A percentile compares a stretch with the other conserved stretches of the same genome.
Conservation (phyloP, 2,329 filamentous ascomycete genomes). For the Exophiala spinifera region DNA sequence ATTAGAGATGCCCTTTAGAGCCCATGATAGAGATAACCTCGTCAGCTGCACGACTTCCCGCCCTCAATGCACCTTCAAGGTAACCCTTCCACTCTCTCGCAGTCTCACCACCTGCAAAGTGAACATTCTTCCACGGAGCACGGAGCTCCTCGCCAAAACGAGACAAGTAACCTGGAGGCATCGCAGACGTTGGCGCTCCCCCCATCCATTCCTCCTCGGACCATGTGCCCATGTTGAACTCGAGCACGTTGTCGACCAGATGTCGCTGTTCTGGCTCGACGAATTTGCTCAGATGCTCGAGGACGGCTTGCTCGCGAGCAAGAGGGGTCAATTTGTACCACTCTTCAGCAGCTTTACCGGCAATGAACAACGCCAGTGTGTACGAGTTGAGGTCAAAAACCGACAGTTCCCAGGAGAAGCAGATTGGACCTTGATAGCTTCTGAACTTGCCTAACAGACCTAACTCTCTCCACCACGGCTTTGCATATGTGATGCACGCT, state of each 20-base stretch:
- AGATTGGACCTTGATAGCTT: slow-evolving; percentile 40
- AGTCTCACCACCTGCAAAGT: slow-evolving; percentile 56
- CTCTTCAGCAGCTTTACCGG: too few species aligned
- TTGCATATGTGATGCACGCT: slow-evolving; percentile 40
- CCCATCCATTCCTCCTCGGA: slow-evolving; percentile 35
- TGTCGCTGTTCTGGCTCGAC: slow-evolving; percentile 14
- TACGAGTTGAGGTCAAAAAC: slow-evolving; percentile 9
- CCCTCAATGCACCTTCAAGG: slow-evolving; percentile 55
- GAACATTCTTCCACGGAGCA: slow-evolving; percentile 39
- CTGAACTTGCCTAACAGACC: slow-evolving; percentile 41
- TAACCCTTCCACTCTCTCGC: slow-evolving; percentile 54
- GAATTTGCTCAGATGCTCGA: slow-evolving; percentile 19
- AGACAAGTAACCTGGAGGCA: slow-evolving; percentile 29
- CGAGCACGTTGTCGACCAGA: slow-evolving; percentile 31
- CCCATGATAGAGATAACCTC: slow-evolving; percentile 40
- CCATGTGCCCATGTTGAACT: slow-evolving; percentile 40
- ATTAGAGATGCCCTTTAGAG: background rate
- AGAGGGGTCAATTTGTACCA: too few species aligned
- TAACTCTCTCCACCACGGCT: slow-evolving; percentile 37
- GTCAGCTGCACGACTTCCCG: slow-evolving; percentile 47
- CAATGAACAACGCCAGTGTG: too few species aligned
- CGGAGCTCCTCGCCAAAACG: slow-evolving; percentile 33
- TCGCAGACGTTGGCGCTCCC: slow-evolving; percentile 40
- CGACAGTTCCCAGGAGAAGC: slow-evolving; percentile 47
- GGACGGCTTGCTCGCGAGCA: slow-evolving; percentile 6